A percentile compares a stretch with the other conserved stretches of the same genome.
phyloP scores from a whole-genome alignment of 768 basidiomycete species.

The Tulasnella calospora region DNA sequence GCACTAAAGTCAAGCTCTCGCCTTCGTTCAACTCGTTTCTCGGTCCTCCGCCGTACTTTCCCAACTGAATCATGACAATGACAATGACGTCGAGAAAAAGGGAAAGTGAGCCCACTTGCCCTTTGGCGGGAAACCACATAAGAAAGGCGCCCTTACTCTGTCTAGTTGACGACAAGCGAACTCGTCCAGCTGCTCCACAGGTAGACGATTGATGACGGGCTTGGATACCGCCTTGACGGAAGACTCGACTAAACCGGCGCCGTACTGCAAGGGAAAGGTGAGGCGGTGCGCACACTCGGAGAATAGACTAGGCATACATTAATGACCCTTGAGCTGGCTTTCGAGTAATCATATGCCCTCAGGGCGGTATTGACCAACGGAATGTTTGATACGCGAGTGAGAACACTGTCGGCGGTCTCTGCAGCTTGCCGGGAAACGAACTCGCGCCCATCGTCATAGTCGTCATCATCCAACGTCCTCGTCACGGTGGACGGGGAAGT shows the following conservation, averaged over 20 bases:
- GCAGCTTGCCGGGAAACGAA: background rate
- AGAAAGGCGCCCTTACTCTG: slow-evolving; percentile 48
- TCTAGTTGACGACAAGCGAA: slow-evolving; percentile 87
- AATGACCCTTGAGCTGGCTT: slow-evolving; percentile 77
- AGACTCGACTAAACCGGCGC: slow-evolving; percentile 81
- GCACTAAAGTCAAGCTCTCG: background rate
- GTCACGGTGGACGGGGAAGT: slow-evolving; percentile 27
- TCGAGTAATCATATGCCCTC: slow-evolving; percentile 72
- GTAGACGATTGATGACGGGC: slow-evolving; percentile 74
- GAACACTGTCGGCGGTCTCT: slow-evolving; percentile 33
- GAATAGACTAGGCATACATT: slow-evolving; percentile 49
- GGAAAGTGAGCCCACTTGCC: too few relatives aligned
- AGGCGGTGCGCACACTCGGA: slow-evolving; percentile 7
- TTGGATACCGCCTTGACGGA: slow-evolving; percentile 74
- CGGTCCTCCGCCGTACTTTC: slow-evolving; percentile 16
- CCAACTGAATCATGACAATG: background rate
- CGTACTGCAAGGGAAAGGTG: slow-evolving; percentile 50
- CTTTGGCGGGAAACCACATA: background rate
- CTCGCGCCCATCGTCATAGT: slow-evolving; percentile 27
- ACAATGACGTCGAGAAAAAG: background rate
- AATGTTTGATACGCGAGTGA: slow-evolving; percentile 58
- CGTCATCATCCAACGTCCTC: slow-evolving; percentile 24
- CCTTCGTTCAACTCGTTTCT: background rate
- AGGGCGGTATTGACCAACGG: slow-evolving; percentile 71
- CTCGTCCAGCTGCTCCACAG: slow-evolving; percentile 65